phyloP scores from a whole-genome alignment of 345 rosid genomes.

The Rhodamnia rubescens region DNA sequence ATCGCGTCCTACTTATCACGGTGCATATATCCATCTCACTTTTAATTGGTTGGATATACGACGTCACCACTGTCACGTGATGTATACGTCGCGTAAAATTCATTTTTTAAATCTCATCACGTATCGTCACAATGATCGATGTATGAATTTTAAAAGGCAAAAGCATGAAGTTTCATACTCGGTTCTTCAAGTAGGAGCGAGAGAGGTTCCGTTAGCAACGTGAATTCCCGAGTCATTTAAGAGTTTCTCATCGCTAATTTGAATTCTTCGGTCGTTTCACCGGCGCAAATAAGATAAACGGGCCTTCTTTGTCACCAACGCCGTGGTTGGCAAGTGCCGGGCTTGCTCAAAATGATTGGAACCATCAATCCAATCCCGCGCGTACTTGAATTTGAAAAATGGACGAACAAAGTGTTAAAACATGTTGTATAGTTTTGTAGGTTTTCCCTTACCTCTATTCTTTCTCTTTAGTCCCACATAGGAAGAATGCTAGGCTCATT shows the following conservation, averaged over 20 bases:
- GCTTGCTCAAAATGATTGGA: background rate
- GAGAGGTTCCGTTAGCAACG: too few species aligned
- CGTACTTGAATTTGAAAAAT: too few species aligned
- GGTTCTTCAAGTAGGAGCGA: too few species aligned
- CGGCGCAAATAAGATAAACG: background rate
- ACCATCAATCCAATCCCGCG: background rate
- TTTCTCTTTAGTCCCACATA: too few species aligned
- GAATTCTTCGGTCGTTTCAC: background rate
- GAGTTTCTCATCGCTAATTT: background rate
- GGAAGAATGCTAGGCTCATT: too few species aligned
- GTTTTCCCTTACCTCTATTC: too few species aligned
- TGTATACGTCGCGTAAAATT: rapidly evolving
- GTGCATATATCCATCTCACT: rapidly evolving
- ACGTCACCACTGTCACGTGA: rapidly evolving
- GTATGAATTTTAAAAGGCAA: too few species aligned
- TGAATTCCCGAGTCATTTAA: background rate
- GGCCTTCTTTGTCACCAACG: background rate
- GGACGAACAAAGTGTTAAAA: too few species aligned
- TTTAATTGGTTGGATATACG: background rate
- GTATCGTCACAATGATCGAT: rapidly evolving
- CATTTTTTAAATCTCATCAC: background rate
- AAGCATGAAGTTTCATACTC: too few species aligned
- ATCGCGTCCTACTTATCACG: rapidly evolving
- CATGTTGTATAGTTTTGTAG: too few species aligned
- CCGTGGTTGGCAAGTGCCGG: background rate